Evolutionary conservation across 768 basidiomycete genomes (phyloP).

Genomic region (Lactarius hatsudake): DNA sequence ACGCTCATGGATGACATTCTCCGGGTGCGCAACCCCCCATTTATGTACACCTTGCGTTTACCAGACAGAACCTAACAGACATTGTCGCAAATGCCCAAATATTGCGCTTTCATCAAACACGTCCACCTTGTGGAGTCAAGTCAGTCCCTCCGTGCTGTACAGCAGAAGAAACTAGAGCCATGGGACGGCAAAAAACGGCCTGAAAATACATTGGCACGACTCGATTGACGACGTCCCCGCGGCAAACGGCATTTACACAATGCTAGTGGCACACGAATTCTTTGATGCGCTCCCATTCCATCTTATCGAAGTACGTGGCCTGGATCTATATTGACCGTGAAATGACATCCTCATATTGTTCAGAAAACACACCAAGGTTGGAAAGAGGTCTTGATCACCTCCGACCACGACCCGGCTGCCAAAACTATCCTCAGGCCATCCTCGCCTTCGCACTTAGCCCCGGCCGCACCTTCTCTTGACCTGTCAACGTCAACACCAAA

Average conservation of each 20-base stretch:
- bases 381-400: conserved; percentile 78
- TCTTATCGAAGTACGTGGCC: conserved; percentile 65
- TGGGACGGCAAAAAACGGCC: conserved; percentile 33
- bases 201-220: conserved; percentile 66
- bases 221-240: conserved; percentile 63
- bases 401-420: conserved; percentile 40
- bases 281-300: conserved; percentile 96
- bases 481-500: conserved; percentile 20
- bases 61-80: conserved; percentile 39
- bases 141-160: conserved; percentile 57
- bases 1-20: conserved; percentile 89
- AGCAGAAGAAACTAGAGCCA: conserved; percentile 49
- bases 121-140: conserved; percentile 86
- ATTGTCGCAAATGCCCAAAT: conserved; percentile 46
- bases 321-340: not conserved
- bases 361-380: conserved; percentile 82
- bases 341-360: conserved; percentile 3
- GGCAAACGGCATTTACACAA: conserved; percentile 58
- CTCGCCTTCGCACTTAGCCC: conserved; percentile 24
- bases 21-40: conserved; percentile 50
- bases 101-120: conserved; percentile 36
- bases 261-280: conserved; percentile 94
- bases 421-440: conserved; percentile 31
- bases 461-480: conserved; percentile 13
- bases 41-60: not conserved